Base-by-base conservation (phyloP, 371 early-diverging fungal genomes). In the Mucor plumbeus region DNA sequence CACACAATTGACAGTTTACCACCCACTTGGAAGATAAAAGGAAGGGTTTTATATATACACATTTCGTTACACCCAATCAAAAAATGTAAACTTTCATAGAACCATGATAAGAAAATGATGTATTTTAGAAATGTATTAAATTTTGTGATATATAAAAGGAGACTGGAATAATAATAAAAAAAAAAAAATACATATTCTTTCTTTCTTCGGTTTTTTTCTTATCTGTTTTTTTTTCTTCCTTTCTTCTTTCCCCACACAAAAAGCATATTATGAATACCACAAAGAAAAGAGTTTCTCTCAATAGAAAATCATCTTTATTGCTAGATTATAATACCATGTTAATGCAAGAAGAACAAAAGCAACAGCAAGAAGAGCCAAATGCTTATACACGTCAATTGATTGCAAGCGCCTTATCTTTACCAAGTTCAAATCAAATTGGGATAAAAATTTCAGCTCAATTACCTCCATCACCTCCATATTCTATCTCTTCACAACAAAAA, bases 241-340 rank as follows among this genome's bases (percentile, higher is more conserved):
- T 31, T 60, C 54, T 60, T 61, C 21, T 61, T 36, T 26, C 19
- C 31, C 19, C 64, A 11, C 48, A 57, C 40, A 19, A 47, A 21
- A 36, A 60, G 3, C 26, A 26, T 26, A 26, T 26, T 26, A 61
- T 40, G 26, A 55, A 14, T 14, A 56, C 47, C 31, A 62, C 38
- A 10, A 64, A 60, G 55, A 71, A 71, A 41, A 64, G 72, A 55
- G 72, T 71, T n/a, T 59, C 65, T 35, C 61, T 71, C 11, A 71
- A 71, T n/a, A 63, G 47, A 61, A 71, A 55, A 4, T 63, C 71
- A 7, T 64, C 70, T 31, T 39, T 70, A 21, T 26, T 61, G 19
- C 31, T 65, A n/a, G 71, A 70, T 33, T 63, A 58, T 14, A 59
- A 63, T 47, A 61, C 64, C 26, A 69, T 64, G 41, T 17, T 66